Evolutionary conservation across 345 rosid genomes (phyloP).

Genomic region (Ceriops decandra): DNA sequence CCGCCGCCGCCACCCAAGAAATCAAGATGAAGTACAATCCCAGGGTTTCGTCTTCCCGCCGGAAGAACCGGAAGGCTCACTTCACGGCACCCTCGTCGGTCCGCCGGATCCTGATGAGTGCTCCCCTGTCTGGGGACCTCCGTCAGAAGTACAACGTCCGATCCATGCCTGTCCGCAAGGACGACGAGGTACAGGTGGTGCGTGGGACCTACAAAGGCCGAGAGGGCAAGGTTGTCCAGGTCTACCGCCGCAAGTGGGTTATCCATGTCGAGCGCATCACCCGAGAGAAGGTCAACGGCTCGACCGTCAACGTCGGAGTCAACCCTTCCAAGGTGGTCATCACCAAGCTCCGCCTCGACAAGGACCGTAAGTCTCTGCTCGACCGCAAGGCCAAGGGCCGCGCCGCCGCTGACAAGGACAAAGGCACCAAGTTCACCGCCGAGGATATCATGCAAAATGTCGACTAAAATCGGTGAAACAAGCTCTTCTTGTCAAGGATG

Average conservation of each 20-base stretch:
- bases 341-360: conserved; percentile 70
- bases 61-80: conserved; percentile 80
- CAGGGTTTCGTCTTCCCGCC: conserved; percentile 65
- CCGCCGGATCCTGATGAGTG: conserved; percentile 75
- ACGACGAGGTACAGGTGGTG: conserved; percentile 77
- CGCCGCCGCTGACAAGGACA: conserved; percentile 70
- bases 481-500: background rate
- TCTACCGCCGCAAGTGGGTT: conserved; percentile 77
- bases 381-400: conserved; percentile 82
- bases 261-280: conserved; percentile 81
- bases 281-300: conserved; percentile 77
- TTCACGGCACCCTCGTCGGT: conserved; percentile 69
- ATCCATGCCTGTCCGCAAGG: conserved; percentile 78
- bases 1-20: background rate
- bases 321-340: conserved; percentile 71
- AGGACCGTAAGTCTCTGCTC: conserved; percentile 63
- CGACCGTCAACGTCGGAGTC: conserved; percentile 71
- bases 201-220: conserved; percentile 83
- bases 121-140: conserved; percentile 61
- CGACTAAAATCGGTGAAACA: conserved; percentile 20
- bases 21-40: conserved; percentile 69
- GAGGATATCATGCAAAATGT: conserved; percentile 81
- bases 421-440: conserved; percentile 69
- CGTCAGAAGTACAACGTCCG: conserved; percentile 76
- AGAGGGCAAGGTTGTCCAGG: conserved; percentile 75